phyloP scores from a whole-genome alignment of 257 asterid species.

The Solanum chilense region DNA sequence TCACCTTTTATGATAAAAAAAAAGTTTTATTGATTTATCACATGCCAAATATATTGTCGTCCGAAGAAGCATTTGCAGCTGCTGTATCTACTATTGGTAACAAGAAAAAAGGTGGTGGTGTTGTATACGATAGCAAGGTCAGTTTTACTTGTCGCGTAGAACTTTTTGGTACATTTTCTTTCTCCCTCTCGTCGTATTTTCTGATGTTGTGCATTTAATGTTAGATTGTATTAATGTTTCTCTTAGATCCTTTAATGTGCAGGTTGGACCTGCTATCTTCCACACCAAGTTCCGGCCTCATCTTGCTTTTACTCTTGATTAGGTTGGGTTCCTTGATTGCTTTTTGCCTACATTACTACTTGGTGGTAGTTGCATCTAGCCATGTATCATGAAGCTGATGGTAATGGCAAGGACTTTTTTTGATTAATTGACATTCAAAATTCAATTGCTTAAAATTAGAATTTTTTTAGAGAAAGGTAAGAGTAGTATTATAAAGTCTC shows the following conservation, averaged over 20 bases:
- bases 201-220: neutral
- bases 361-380: neutral
- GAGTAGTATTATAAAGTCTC: neutral
- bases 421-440: neutral
- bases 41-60: too few species aligned
- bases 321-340: slow-evolving; percentile 30
- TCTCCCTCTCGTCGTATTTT: neutral
- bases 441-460: neutral
- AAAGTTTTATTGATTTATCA: too few species aligned
- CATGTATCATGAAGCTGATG: neutral
- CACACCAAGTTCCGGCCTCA: slow-evolving; percentile 64
- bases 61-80: too few species aligned
- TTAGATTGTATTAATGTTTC: neutral
- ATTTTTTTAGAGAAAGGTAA: neutral
- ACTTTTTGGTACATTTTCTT: neutral
- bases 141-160: neutral
- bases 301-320: slow-evolving; percentile 31
- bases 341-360: neutral
- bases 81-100: too few species aligned
- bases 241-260: slow-evolving; percentile 2
- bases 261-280: slow-evolving; percentile 76
- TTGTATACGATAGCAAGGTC: too few species aligned
- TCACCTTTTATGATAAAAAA: too few species aligned
- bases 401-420: neutral
- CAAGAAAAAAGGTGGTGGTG: too few species aligned